Evolutionary conservation across 1,284 basidiomycete species (phyloP).

Genomic region (Fomitopsis schrenkii): DNA sequence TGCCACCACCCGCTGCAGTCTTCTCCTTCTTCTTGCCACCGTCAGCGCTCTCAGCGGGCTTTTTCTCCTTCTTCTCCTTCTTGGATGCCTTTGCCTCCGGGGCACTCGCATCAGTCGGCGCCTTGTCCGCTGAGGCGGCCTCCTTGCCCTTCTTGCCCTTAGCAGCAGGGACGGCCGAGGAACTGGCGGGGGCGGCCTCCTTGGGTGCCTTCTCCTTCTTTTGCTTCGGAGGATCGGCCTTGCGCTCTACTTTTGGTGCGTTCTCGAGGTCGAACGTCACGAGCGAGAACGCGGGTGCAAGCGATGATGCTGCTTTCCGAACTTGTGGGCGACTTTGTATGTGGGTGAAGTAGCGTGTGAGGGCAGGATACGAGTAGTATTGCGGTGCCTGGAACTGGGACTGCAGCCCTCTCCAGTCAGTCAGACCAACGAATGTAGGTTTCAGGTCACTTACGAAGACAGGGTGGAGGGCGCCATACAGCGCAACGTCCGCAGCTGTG

Average conservation of each 20-base stretch:
- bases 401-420: constrained; percentile 32
- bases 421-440: not conserved
- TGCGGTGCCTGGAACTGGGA: constrained; percentile 61
- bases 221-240: constrained; percentile 60
- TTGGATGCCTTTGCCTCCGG: constrained; percentile 31
- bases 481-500: constrained; percentile 82
- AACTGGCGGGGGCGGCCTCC: constrained; percentile 25
- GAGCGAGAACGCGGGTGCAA: constrained; percentile 53
- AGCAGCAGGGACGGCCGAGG: constrained; percentile 16
- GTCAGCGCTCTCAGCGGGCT: constrained; percentile 26
- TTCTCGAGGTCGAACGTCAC: constrained; percentile 73
- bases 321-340: constrained; percentile 73
- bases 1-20: constrained; percentile 30
- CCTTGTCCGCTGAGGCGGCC: constrained; percentile 21
- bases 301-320: constrained; percentile 46
- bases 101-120: constrained; percentile 20
- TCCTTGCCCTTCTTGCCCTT: constrained; percentile 23
- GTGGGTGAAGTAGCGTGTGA: constrained; percentile 93
- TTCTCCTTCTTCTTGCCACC: constrained; percentile 40
- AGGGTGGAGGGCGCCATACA: constrained; percentile 82
- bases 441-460: constrained; percentile 56
- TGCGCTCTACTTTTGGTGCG: constrained; percentile 72
- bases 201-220: constrained; percentile 75
- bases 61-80: constrained; percentile 48
- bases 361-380: constrained; percentile 72